Evolutionary conservation across 202 grass and related monocot genomes (phyloP), one percentile per base, ranked within the genome.

Genomic region (Miscanthus sacchariflorus): DNA sequence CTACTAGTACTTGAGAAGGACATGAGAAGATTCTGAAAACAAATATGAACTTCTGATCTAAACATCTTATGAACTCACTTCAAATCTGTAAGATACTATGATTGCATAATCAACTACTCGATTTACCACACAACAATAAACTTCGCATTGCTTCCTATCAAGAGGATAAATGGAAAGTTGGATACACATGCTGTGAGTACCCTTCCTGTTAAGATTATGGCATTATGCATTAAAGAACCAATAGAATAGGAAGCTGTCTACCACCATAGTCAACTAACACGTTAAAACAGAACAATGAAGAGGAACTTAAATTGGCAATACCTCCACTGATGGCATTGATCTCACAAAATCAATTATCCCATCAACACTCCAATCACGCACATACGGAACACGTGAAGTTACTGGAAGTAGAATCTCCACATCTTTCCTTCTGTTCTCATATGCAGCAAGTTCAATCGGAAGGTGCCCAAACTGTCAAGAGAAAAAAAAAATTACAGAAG

Each of bases 381-480:
- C 81, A 39, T 1, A 77, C 66, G 28, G 77, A 78, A 92, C 66
- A 77, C 54, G 72, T 68, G 86, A 86, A 72, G 72, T 82, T 75
- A 92, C 36, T 10, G 86, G 86, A 86, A 89, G 76, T 58, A 89
- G 64, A 35, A 92, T 89, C 80, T 86, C 71, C 27, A 89, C 70
- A 35, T 77, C 69, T 83, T 72, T 73, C n/a, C 69, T 17, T 64
- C 61, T 86, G 66, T 81, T 76, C 2, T 35, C 1, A 21, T 24
- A 59, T 63, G 86, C 90, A 68, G 90, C 86, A 82, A 89, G 27
- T 86, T 92, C 86, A 13, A 92, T 82, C 19, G 86, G 78, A 50
- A 92, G 76, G 4, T 48, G 15, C 7, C 84, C 84, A 50, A 49
- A 83, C 84, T 87, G 61, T 83, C 78, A 35, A 66, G 50, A 63